Conservation (phyloP, 176 grass and related monocot genomes). For the Elymus sibiricus region DNA sequence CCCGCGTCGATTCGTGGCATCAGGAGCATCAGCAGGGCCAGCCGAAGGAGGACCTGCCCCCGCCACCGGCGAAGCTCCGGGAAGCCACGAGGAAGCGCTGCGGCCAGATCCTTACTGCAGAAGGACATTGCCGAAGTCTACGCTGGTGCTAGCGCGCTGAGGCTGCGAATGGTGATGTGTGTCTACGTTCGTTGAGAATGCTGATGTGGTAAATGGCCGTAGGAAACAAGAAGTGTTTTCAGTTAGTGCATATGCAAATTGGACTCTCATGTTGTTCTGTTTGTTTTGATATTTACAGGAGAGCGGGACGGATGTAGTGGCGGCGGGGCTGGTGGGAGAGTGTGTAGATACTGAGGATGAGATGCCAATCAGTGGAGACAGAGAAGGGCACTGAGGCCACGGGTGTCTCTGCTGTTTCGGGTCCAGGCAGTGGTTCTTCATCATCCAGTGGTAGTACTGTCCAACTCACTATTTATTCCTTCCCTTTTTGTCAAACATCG, state of each 20-base stretch:
- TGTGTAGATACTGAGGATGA: slow-evolving; percentile 43
- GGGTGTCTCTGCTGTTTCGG: slow-evolving; percentile 54
- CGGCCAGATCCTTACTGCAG: slow-evolving; percentile 64
- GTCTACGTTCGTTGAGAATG: not conserved
- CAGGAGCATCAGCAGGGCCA: not conserved
- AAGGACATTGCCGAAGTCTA: slow-evolving; percentile 32
- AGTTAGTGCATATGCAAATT: not conserved
- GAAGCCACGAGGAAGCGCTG: slow-evolving; percentile 60
- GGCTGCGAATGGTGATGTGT: slow-evolving; percentile 13
- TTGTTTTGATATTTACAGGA: slow-evolving; percentile 22
- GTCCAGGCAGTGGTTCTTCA: too few species aligned
- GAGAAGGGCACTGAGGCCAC: slow-evolving; percentile 46
- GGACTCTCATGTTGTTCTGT: not conserved
- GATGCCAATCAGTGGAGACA: slow-evolving; percentile 73
- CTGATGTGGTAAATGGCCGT: too few species aligned
- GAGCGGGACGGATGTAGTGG: not conserved
- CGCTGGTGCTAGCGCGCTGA: slow-evolving; percentile 8
- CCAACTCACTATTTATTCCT: not conserved
- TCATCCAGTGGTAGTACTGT: slow-evolving; percentile 66
- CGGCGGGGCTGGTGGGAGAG: slow-evolving; percentile 35
- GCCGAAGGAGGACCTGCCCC: not conserved
- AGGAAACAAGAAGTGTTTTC: not conserved
- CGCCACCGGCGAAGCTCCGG: slow-evolving; percentile 31
- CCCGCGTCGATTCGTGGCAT: slow-evolving; percentile 58
- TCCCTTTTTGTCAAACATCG: too few species aligned